Base-by-base conservation (phyloP, 306 rosid genomes). In the Malus sieversii region DNA sequence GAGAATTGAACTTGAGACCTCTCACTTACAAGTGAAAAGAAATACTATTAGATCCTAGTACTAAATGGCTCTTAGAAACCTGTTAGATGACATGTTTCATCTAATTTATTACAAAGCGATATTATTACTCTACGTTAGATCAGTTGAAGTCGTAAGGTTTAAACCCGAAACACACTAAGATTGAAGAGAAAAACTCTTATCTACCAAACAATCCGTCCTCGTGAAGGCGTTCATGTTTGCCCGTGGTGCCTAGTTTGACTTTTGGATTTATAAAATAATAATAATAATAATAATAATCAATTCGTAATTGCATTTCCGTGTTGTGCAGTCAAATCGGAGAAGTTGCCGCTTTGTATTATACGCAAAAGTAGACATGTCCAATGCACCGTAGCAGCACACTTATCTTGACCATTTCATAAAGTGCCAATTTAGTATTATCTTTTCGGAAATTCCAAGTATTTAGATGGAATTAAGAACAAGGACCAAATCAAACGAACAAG, bases 1-100 rank as follows among this genome's bases (percentile, higher is more conserved):
- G 8, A 35, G 2, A 35, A 35, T 35, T 1, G 2, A 35, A 35
- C 2, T 35, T 6, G 9, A 1, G 10, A 6, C 7, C 2, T 38
- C 9, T 38, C 7, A 38, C 42, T 38, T 38, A 38, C 2, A 38
- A 38, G 10, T 7, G 2, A 38, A 7, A 9, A 38, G 0, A 0
- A 35, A 35, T 35, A 6, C 0, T 0, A 6, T 0, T 35, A 35
- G 2, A 38, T 0, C 9, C 0, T 38, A 7, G 0, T 7, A 38
- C 2, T 2, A 38, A 38, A 38, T 38, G 0, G 2, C 10, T 38
- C 10, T 38, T 1, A 38, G 8, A 35, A 35, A 35, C 2, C 0
- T 35, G 0, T 35, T 35, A 35, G 40, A 35, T 6, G 40, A 2
- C 42, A 38, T 38, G 10, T 7, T 35, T 35, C 40, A 35, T 35